Evolutionary conservation across 179 eudicot species (phyloP), one percentile per base, ranked within the genome.

Genomic region (Patellifolia procumbens): DNA sequence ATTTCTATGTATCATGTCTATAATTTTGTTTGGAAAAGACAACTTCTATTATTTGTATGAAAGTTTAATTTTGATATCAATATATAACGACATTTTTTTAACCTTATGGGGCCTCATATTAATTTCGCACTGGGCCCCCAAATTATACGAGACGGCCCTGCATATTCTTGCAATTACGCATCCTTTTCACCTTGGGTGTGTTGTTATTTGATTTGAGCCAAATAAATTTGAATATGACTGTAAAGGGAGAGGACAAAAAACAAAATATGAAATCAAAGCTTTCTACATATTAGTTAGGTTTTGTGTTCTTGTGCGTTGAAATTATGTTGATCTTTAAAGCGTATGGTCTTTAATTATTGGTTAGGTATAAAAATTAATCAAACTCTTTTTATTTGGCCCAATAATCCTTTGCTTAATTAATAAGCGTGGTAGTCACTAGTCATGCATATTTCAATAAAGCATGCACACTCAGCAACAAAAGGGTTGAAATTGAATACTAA

Each of bases 221-320:
- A 24, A 2, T 58, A 34, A 58, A 28, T 58, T 58, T 58, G 0
- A 19, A 31, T 19, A 34, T 34, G 24, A 52, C 22, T 52, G 17
- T 17, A 17, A n/a, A 17, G 22, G 22, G 22, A 59, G 2, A 19
- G 1, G 68, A 63, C 68, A 63, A 32, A 19, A 32, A 67, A 74
- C n/a, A 43, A 20, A 43, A 22, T 34, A 74, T 60, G 19, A 45
- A 13, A 9, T 9, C 29, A 15, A 24, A 29, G 31, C 24, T 74
- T 46, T 45, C 58, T 19, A 60, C 59, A 74, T n/a, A 74, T 74
- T 74, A 46, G 70, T 62, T 62, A 46, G 59, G 70, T 29, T 48
- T 61, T 74, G 12, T 60, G 31, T 46, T 62, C 19, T 26, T 24
- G 11, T 48, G 13, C 58, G 66, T 74, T 46, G 77, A 74, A 74